These are phyloP conservation scores for Pseudogymnoascus sp. DNA, from an alignment of 2,329 filamentous ascomycete species.

Conservation along the genomic window DNA sequence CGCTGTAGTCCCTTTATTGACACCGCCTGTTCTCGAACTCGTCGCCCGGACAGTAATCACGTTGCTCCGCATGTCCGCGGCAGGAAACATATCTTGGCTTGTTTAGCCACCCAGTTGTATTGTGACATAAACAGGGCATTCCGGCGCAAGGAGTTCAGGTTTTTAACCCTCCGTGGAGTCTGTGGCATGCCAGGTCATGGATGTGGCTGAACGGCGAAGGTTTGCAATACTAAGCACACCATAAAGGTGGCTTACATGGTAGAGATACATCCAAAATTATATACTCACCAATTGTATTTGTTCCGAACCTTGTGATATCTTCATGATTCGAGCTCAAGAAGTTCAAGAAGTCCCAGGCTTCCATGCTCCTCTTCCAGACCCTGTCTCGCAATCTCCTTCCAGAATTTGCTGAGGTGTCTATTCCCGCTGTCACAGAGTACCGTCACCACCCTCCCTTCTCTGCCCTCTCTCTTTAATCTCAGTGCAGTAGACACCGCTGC, in stretches of 20 bases:
- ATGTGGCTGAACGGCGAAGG: neutral
- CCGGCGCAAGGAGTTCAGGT: constrained; percentile 7
- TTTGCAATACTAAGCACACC: constrained; percentile 2
- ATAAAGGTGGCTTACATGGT: neutral
- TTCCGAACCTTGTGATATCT: neutral
- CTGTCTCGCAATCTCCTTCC: constrained; percentile 61
- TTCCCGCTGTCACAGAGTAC: constrained; percentile 80
- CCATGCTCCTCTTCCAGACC: constrained; percentile 53
- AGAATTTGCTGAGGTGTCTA: constrained; percentile 76
- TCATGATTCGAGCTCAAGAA: constrained; percentile 31
- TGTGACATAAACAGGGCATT: constrained; percentile 8
- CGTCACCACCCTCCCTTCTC: constrained; percentile 59
- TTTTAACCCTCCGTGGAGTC: neutral
- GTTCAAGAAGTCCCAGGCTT: constrained; percentile 39
- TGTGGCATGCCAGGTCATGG: neutral
- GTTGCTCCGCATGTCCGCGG: neutral
- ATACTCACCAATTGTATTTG: neutral
- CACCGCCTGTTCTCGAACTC: neutral
- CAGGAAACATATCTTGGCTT: neutral
- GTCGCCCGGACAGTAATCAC: constrained; percentile 1
- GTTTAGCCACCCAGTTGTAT: constrained; percentile 3
- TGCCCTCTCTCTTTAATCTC: constrained; percentile 52
- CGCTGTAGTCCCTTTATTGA: constrained; percentile 7
- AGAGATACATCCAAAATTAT: neutral
- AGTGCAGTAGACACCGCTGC: constrained; percentile 63